phyloP scores from a whole-genome alignment of 768 basidiomycete genomes.

The Calocybe cyanea region DNA sequence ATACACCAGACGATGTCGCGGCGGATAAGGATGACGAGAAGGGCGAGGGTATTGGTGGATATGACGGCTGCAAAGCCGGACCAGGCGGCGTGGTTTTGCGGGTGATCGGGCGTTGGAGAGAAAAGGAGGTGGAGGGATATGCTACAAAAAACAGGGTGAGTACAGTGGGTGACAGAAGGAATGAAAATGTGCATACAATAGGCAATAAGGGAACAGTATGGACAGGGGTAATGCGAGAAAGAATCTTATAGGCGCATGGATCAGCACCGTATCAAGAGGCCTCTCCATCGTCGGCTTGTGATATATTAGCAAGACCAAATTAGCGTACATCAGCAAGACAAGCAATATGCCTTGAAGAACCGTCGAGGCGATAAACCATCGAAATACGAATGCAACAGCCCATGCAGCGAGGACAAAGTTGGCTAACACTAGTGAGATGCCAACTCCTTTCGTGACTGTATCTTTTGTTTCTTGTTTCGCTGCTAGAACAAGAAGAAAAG shows the following conservation, averaged over 20 bases:
- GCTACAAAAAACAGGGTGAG: constrained; percentile 39
- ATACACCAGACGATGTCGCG: constrained; percentile 74
- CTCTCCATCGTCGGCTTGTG: constrained; percentile 54
- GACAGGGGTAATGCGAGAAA: constrained; percentile 53
- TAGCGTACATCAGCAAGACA: constrained; percentile 72
- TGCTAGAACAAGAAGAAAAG: constrained; percentile 68
- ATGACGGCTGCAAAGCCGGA: constrained; percentile 69
- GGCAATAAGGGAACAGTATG: constrained; percentile 55
- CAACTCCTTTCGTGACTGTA: constrained; percentile 76
- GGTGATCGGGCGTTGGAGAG: constrained; percentile 39
- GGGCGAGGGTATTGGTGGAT: constrained; percentile 55
- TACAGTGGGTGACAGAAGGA: too few species aligned
- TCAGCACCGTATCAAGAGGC: constrained; percentile 76
- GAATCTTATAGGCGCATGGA: constrained; percentile 84
- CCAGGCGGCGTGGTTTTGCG: constrained; percentile 49
- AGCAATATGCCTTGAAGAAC: constrained; percentile 69
- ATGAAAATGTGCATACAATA: constrained; percentile 42
- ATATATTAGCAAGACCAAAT: constrained; percentile 72
- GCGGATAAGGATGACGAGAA: constrained; percentile 51
- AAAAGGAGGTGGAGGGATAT: constrained; percentile 67
- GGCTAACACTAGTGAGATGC: constrained; percentile 66
- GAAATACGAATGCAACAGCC: constrained; percentile 75
- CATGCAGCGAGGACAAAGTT: constrained; percentile 81
- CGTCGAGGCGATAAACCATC: constrained; percentile 74
- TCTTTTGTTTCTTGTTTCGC: constrained; percentile 77